Percentiles rank a stretch among this genome's conserved stretches.
phyloP scores from a whole-genome alignment of 2,329 filamentous ascomycete genomes.

The Ascochyta viciae-villosae region DNA sequence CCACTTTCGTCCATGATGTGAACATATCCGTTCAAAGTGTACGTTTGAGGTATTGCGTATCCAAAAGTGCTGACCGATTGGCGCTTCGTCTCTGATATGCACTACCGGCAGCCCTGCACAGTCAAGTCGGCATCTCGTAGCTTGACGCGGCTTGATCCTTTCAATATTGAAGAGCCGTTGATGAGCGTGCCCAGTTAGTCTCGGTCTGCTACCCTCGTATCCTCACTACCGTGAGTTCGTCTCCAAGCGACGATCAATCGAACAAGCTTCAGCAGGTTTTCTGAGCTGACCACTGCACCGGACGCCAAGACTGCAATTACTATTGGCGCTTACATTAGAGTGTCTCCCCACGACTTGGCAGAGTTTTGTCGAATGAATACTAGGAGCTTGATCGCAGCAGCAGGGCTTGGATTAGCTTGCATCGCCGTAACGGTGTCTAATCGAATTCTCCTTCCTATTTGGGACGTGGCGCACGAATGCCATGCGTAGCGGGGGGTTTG shows the following conservation, averaged over 20 bases:
- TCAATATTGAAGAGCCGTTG: background rate
- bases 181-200: background rate
- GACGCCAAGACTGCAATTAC: conserved; percentile 4
- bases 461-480: background rate
- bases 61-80: background rate
- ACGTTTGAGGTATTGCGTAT: background rate
- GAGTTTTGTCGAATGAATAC: background rate
- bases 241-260: background rate
- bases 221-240: background rate
- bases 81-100: background rate
- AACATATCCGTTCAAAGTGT: background rate
- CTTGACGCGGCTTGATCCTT: background rate
- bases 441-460: conserved; percentile 8
- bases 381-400: background rate
- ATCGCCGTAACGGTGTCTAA: background rate
- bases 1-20: too few relatives aligned
- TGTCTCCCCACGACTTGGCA: background rate
- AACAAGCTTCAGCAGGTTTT: conserved; percentile 3
- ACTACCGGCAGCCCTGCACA: background rate
- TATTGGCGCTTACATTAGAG: background rate
- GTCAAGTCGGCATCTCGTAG: background rate
- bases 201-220: background rate
- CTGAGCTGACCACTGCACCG: background rate
- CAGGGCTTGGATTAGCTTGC: conserved; percentile 4
- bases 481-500: background rate